Evolutionary conservation across 345 rosid species (phyloP).

Genomic region (Lagerstroemia speciosa): DNA sequence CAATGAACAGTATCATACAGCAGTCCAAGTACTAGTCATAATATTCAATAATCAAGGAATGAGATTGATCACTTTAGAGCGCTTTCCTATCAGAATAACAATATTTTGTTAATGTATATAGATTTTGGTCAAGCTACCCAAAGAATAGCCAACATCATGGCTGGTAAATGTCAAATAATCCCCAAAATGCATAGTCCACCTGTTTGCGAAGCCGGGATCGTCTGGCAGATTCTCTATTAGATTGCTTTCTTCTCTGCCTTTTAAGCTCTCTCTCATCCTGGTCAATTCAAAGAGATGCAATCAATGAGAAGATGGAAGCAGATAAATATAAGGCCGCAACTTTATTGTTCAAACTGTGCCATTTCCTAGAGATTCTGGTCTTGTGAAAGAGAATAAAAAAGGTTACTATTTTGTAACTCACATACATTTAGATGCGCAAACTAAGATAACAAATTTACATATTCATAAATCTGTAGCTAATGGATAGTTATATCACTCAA

Average conservation of each 20-base stretch:
- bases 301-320: not conserved
- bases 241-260: constrained; percentile 93
- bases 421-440: not conserved
- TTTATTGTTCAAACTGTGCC: not conserved
- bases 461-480: not conserved
- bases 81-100: not conserved
- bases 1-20: not conserved
- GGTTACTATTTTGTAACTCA: not conserved
- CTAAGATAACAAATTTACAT: not conserved
- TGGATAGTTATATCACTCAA: not conserved
- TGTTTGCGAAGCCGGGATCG: constrained; percentile 95
- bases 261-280: constrained; percentile 94
- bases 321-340: not conserved
- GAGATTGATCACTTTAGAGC: not conserved
- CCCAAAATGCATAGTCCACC: constrained; percentile 27
- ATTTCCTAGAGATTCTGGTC: not conserved
- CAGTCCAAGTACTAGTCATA: not conserved
- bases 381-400: not conserved
- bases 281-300: constrained; percentile 1
- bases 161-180: not conserved
- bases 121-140: not conserved
- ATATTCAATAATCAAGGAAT: not conserved
- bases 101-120: not conserved
- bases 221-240: constrained; percentile 97
- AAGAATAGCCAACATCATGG: not conserved